Conservation (phyloP, 805 yeast genomes). For the Candida sithepensis region DNA sequence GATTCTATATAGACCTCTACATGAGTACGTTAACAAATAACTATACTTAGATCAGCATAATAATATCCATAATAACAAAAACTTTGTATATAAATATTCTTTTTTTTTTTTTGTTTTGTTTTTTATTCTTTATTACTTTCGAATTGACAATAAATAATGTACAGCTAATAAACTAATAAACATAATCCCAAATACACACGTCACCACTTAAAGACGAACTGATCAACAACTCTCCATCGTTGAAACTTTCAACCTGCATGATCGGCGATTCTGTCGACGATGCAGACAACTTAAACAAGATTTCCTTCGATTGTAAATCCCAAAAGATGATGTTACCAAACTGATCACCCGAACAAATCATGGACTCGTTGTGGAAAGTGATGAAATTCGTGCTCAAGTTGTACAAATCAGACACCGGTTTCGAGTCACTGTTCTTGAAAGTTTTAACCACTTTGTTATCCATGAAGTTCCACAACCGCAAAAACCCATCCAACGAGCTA, state of each 20-base stretch:
- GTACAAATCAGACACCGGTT: constrained; percentile 47
- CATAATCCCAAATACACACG: constrained; percentile 23
- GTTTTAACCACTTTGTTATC: constrained; percentile 78
- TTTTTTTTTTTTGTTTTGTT: no score
- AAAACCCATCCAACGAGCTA: constrained; percentile 73
- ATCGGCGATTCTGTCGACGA: constrained; percentile 25
- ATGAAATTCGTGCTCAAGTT: constrained; percentile 53
- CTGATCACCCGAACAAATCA: constrained; percentile 64
- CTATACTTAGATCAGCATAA: no score
- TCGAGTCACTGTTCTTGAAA: constrained; percentile 21
- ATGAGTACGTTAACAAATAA: no score
- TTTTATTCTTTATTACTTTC: no score
- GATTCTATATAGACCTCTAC: no score
- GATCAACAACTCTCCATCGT: constrained; percentile 36
- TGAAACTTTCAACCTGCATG: constrained; percentile 38
- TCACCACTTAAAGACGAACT: constrained; percentile 31
- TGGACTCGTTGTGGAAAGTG: constrained; percentile 28
- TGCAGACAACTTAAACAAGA: constrained; percentile 30
- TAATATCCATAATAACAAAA: no score
- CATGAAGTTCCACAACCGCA: constrained; percentile 85
- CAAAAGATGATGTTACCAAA: constrained; percentile 51
- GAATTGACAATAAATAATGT: no score
- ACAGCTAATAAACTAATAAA: background rate
- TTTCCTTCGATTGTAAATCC: constrained; percentile 61
- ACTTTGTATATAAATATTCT: background rate